Conservation (phyloP, 768 basidiomycete genomes). For the Leccinum subgranulosum region DNA sequence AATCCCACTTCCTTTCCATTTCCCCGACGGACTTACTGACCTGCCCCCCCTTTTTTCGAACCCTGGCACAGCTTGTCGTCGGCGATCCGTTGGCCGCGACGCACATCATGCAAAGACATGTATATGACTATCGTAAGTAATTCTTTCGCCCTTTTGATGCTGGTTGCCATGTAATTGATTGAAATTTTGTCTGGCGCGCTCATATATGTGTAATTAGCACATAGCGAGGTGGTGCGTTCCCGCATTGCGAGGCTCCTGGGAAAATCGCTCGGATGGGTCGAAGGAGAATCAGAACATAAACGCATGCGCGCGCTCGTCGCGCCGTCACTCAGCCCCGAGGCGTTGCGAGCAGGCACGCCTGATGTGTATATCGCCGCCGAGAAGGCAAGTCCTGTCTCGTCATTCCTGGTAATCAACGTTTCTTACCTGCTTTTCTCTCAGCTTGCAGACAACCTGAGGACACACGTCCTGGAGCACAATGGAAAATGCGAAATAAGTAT, state of each 20-base stretch:
- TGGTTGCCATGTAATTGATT: not conserved
- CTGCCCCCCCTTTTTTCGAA: not conserved
- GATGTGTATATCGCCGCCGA: constrained; percentile 7
- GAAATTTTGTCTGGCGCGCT: not conserved
- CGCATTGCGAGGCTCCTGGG: constrained; percentile 6
- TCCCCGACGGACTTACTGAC: not conserved
- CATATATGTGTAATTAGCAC: not conserved
- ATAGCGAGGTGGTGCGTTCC: not conserved
- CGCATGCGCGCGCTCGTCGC: constrained; percentile 8
- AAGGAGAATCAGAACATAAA: constrained; percentile 7
- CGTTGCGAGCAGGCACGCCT: constrained; percentile 1
- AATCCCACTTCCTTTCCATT: not conserved
- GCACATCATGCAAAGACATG: constrained; percentile 6
- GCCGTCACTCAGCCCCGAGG: constrained; percentile 1
- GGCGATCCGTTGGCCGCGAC: constrained; percentile 6
- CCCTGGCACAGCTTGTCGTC: not conserved
- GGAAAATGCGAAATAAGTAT: constrained; percentile 1
- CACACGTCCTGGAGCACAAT: not conserved
- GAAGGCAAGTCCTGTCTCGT: not conserved
- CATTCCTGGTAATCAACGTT: not conserved
- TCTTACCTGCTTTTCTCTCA: not conserved
- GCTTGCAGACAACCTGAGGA: constrained; percentile 5
- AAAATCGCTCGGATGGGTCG: constrained; percentile 7
- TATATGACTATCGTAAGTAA: constrained; percentile 9
- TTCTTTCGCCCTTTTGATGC: not conserved